Evolutionary conservation across 2,329 filamentous ascomycete genomes (phyloP).

Genomic region (Sporothrix dimorphospora): DNA sequence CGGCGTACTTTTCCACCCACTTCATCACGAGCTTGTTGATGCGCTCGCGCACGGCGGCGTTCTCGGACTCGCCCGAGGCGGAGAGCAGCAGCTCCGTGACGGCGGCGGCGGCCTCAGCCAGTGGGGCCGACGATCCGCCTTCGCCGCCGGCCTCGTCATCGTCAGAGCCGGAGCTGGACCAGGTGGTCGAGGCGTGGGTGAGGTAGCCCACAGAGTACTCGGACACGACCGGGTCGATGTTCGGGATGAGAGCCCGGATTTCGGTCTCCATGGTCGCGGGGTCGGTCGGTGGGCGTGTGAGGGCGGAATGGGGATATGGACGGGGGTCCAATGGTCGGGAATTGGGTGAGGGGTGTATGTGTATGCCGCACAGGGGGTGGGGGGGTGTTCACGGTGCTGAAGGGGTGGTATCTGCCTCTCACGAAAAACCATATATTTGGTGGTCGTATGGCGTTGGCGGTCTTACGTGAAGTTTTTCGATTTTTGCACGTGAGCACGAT

Average conservation of each 20-base stretch:
- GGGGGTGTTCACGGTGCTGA: neutral
- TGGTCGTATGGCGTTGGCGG: neutral
- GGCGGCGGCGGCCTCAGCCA: slow-evolving; percentile 80
- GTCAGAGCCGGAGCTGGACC: slow-evolving; percentile 66
- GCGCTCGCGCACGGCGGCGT: slow-evolving; percentile 70
- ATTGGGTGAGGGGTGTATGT: neutral
- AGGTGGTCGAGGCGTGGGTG: slow-evolving; percentile 86
- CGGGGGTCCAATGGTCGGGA: neutral
- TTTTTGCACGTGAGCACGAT: slow-evolving; percentile 30
- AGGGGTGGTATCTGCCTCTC: slow-evolving; percentile 1
- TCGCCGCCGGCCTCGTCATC: slow-evolving; percentile 65
- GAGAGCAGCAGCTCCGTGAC: slow-evolving; percentile 90
- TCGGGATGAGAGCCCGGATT: slow-evolving; percentile 80
- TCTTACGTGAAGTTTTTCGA: slow-evolving; percentile 18
- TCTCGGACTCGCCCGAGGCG: slow-evolving; percentile 78
- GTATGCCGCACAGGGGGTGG: neutral
- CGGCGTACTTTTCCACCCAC: slow-evolving; percentile 81
- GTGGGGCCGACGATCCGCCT: slow-evolving; percentile 59
- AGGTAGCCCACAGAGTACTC: slow-evolving; percentile 95
- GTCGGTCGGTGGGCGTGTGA: neutral
- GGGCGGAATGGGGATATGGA: neutral
- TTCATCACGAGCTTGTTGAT: slow-evolving; percentile 85
- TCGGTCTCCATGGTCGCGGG: slow-evolving; percentile 73
- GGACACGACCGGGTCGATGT: slow-evolving; percentile 84
- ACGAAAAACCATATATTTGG: neutral